These are phyloP conservation scores for Pichia phayaonensis DNA, from an alignment of 805 yeast species.

Conservation along the genomic window DNA sequence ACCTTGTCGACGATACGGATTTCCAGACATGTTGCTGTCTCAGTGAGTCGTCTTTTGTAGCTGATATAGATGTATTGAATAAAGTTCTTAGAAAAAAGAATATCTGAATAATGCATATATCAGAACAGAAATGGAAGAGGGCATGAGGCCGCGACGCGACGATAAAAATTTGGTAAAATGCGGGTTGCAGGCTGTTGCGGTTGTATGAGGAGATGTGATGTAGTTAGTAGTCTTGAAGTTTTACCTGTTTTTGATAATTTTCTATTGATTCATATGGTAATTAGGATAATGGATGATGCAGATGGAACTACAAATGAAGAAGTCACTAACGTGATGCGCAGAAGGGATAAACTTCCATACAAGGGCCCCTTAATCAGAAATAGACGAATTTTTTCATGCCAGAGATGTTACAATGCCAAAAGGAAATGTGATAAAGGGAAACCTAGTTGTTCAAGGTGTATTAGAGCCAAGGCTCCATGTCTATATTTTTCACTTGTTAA, in stretches of 20 bases:
- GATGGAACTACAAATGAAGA: not conserved
- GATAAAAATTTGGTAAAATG: not conserved
- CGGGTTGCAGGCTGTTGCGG: not conserved
- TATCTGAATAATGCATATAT: too few relatives aligned
- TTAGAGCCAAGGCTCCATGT: slow-evolving; percentile 9
- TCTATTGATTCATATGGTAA: not conserved
- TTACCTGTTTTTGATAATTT: not conserved
- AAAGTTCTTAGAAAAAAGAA: not conserved
- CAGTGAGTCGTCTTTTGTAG: not conserved
- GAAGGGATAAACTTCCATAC: not conserved
- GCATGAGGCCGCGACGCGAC: not conserved
- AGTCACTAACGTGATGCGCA: not conserved
- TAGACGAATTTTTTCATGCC: slow-evolving; percentile 16
- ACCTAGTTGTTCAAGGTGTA: slow-evolving; percentile 14
- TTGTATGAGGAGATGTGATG: not conserved
- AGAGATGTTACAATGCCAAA: slow-evolving; percentile 14
- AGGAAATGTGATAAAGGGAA: slow-evolving; percentile 16
- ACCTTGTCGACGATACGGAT: slow-evolving; percentile 6
- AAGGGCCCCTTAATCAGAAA: slow-evolving; percentile 10
- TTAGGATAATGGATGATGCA: not conserved
- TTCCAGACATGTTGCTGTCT: slow-evolving; percentile 2
- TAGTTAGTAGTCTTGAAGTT: too few relatives aligned
- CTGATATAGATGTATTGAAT: not conserved
- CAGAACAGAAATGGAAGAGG: not conserved
- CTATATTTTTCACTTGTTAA: slow-evolving; percentile 13